phyloP scores from a whole-genome alignment of 2,329 filamentous ascomycete species.

The Teratosphaeria epicoccoides region DNA sequence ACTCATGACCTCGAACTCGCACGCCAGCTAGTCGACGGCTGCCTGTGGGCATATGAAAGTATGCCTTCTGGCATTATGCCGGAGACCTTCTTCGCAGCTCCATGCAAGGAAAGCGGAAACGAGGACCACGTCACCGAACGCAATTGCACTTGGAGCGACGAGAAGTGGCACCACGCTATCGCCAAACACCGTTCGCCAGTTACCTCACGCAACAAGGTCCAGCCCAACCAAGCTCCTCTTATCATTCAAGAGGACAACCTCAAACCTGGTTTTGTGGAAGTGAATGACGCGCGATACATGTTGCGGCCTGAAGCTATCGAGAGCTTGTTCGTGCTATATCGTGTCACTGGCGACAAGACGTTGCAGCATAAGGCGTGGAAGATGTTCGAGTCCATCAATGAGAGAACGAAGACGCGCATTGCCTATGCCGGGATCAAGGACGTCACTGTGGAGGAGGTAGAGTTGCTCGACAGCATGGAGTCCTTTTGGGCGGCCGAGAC shows the following conservation, averaged over 20 bases:
- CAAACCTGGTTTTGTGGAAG: slow-evolving; percentile 33
- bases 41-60: slow-evolving; percentile 50
- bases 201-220: neutral
- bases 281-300: slow-evolving; percentile 36
- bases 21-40: slow-evolving; percentile 47
- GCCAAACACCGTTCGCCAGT: neutral
- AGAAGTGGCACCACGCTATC: slow-evolving; percentile 4
- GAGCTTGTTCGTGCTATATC: slow-evolving; percentile 49
- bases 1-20: slow-evolving; percentile 46
- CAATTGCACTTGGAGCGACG: slow-evolving; percentile 4
- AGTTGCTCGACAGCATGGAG: slow-evolving; percentile 35
- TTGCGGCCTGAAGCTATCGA: slow-evolving; percentile 49
- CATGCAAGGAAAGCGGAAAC: slow-evolving; percentile 41
- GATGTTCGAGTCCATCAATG: slow-evolving; percentile 38
- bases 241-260: slow-evolving; percentile 33
- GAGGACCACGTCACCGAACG: slow-evolving; percentile 9
- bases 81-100: slow-evolving; percentile 36
- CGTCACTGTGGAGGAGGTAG: slow-evolving; percentile 23
- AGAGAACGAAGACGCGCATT: slow-evolving; percentile 33
- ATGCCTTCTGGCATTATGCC: slow-evolving; percentile 51
- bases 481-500: slow-evolving; percentile 41
- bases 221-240: slow-evolving; percentile 21
- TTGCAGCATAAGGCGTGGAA: slow-evolving; percentile 38
- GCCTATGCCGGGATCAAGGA: slow-evolving; percentile 39
- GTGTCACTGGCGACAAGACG: slow-evolving; percentile 45